Evolutionary conservation across 1,284 basidiomycete genomes (phyloP).

Genomic region (Tylopilus orsonianus): DNA sequence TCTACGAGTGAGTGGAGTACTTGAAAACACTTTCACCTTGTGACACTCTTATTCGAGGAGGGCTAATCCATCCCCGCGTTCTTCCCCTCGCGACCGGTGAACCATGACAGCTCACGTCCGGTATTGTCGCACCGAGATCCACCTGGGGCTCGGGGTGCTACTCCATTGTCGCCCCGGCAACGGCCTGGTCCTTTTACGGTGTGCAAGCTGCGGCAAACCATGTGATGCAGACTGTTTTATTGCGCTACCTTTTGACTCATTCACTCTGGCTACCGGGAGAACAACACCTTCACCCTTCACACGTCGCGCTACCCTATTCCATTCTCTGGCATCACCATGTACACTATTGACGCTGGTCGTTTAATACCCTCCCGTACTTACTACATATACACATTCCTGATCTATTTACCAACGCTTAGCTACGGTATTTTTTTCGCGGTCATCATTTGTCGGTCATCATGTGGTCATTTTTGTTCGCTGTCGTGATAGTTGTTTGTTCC

Average conservation of each 20-base stretch:
- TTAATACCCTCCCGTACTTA: conserved; percentile 28
- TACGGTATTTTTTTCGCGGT: conserved; percentile 9
- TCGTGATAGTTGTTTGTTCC: conserved; percentile 7
- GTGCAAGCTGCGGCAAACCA: not conserved
- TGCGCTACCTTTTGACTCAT: conserved; percentile 1
- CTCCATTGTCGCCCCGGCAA: not conserved
- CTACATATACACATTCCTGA: conserved; percentile 15
- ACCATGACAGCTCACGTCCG: conserved; percentile 1
- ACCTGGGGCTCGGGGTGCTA: not conserved
- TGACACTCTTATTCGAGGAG: conserved; percentile 19
- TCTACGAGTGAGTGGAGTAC: conserved; percentile 26
- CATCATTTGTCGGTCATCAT: conserved; percentile 7
- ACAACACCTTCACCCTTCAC: not conserved
- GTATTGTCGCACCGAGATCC: not conserved
- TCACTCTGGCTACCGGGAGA: not conserved
- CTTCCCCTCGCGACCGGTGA: conserved; percentile 29
- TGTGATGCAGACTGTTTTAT: not conserved
- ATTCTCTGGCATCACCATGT: conserved; percentile 7
- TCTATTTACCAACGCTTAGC: conserved; percentile 13
- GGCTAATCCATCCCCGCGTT: conserved; percentile 20
- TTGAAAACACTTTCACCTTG: conserved; percentile 5
- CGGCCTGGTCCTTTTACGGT: not conserved
- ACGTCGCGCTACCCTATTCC: not conserved
- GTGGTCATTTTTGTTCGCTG: conserved; percentile 10
- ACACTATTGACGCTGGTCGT: conserved; percentile 30